These are phyloP conservation scores for Centaurea solstitialis DNA, from an alignment of 129 eudicot species.

Conservation along the genomic window DNA sequence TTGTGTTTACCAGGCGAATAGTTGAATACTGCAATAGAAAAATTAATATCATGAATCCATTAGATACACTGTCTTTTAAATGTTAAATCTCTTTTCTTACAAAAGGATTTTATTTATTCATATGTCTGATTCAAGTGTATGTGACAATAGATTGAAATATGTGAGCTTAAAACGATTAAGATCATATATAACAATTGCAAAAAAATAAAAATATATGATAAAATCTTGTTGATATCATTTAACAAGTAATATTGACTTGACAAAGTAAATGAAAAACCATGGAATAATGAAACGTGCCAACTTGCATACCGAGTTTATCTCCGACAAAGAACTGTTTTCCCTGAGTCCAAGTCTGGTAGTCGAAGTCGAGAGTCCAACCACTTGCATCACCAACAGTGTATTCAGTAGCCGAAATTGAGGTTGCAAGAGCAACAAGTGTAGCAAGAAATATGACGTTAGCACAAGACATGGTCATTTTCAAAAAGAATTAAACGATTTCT, in stretches of 20 bases:
- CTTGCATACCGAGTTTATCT: conserved; percentile 16
- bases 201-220: not conserved
- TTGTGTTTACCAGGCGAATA: conserved; percentile 7
- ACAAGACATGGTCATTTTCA: conserved; percentile 12
- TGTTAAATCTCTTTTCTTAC: not conserved
- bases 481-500: not conserved
- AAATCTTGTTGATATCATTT: not conserved
- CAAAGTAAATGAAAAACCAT: not conserved
- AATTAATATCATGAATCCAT: not conserved
- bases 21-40: conserved; percentile 3
- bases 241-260: not conserved
- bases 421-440: conserved; percentile 13
- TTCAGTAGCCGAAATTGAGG: conserved; percentile 26
- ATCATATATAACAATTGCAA: not conserved
- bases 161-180: not conserved
- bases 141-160: not conserved
- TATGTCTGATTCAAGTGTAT: not conserved
- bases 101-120: not conserved
- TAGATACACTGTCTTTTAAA: not conserved
- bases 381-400: conserved; percentile 29
- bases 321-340: conserved; percentile 33
- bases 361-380: conserved; percentile 30
- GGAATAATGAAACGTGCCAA: not conserved
- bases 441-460: not conserved
- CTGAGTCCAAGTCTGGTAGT: conserved; percentile 27